Base-by-base conservation (phyloP, 805 yeast species). In the Lachancea dasiensis region DNA sequence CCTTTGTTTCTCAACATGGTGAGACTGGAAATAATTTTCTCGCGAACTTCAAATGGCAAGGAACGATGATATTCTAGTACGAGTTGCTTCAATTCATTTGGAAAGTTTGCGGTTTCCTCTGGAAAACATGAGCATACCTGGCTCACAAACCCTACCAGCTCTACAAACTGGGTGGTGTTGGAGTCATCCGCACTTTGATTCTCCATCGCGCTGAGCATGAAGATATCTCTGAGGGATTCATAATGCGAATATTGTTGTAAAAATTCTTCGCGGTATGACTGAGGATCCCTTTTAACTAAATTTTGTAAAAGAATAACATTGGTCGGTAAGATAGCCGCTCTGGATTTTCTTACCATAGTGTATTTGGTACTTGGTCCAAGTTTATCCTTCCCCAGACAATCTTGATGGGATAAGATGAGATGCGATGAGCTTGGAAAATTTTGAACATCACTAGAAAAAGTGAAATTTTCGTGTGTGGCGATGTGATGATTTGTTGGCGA, bases 51-150 rank as follows among this genome's bases (percentile, higher is more conserved):
- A n/a, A 87, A 81, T 10, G 85, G 73, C 48, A 92, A 71, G 39
- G 79, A 85, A 48, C 81, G 75, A 63, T 90, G 95, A 59, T 86
- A 85, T 43, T 76, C 81, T 6, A 74, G 54, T 25, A 92, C 65
- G 41, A 92, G 65, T 25, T 68, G 68, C 49, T 77, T 77, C 49
- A 92, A 64, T 54, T 90, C 97, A 13, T 74, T 71, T 0, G 98
- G 97, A 55, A 86, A 92, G 27, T 70, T 72, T 3, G 75, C 77
- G 1, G 98, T 90, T 49, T 90, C 95, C 45, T 81, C 77, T 5
- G 97, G 95, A 56, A 79, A 92, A 50, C 95, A 87, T 9, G 75
- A 65, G 56, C 95, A 86, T 34, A 92, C 96, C 31, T 95, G 97
- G 13, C 95, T 74, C 31, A 92, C 81, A 56, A 92, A 90, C 0